A percentile compares a stretch with the other conserved stretches of the same genome.
These are phyloP conservation scores for Raphanus raphanistrum DNA, from an alignment of 345 rosid species.

Conservation along the genomic window DNA sequence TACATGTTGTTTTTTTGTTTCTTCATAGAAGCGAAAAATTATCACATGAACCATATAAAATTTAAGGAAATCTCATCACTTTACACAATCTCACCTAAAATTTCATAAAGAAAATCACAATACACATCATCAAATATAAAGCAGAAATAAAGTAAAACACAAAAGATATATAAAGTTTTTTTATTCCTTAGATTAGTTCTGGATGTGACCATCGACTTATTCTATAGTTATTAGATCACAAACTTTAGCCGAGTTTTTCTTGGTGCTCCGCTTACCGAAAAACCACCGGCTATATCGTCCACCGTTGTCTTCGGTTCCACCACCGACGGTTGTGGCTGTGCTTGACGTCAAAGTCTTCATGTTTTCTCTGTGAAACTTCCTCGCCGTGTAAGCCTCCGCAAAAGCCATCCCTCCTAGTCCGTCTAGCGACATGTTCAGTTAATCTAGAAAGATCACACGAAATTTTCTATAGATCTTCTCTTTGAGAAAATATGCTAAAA, in stretches of 20 bases:
- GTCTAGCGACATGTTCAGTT: constrained; percentile 34
- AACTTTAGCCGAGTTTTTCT: constrained; percentile 40
- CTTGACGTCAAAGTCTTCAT: constrained; percentile 21
- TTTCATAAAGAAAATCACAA: neutral
- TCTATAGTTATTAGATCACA: constrained; percentile 30
- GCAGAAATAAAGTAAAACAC: neutral
- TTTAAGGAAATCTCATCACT: neutral
- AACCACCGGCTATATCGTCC: constrained; percentile 34
- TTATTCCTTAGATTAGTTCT: constrained; percentile 11
- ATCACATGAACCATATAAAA: neutral
- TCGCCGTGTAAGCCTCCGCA: constrained; percentile 29
- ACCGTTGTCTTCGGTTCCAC: constrained; percentile 27
- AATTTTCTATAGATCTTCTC: neutral
- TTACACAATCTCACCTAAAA: neutral
- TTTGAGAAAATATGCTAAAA: neutral
- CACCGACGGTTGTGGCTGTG: constrained; percentile 13
- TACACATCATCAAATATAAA: neutral
- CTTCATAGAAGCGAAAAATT: neutral
- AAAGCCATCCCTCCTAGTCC: constrained; percentile 35
- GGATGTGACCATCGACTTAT: constrained; percentile 8
- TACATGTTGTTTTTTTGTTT: neutral
- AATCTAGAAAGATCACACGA: constrained; percentile 6
- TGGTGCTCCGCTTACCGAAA: constrained; percentile 27
- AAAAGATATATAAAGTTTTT: neutral
- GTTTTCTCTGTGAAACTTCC: constrained; percentile 35